A percentile compares a stretch with the other conserved stretches of the same genome.
These are phyloP conservation scores for Paspalum notatum DNA, from an alignment of 176 grass and related monocot species.

Conservation along the genomic window DNA sequence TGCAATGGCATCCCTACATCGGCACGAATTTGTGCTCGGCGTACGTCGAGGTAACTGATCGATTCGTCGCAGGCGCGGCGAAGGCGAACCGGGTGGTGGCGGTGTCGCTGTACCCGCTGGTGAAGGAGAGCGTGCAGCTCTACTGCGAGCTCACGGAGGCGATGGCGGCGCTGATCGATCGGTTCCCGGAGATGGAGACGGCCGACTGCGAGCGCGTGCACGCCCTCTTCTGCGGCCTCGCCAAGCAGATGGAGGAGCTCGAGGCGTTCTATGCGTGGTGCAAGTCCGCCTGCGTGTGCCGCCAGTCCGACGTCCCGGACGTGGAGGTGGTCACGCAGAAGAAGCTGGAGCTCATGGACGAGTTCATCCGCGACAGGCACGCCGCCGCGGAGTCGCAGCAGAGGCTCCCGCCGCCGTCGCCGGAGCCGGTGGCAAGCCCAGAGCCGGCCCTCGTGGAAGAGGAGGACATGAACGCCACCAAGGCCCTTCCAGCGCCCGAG, in stretches of 20 bases:
- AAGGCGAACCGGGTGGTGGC: slow-evolving; percentile 71
- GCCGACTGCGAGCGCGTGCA: slow-evolving; percentile 62
- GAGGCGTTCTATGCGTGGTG: slow-evolving; percentile 71
- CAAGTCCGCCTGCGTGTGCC: slow-evolving; percentile 59
- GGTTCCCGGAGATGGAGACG: slow-evolving; percentile 63
- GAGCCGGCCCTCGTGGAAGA: slow-evolving; percentile 11
- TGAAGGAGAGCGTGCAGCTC: slow-evolving; percentile 89
- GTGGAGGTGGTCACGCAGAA: slow-evolving; percentile 72
- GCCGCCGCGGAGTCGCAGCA: slow-evolving; percentile 36
- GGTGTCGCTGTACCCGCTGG: slow-evolving; percentile 64
- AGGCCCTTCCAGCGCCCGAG: slow-evolving; percentile 56
- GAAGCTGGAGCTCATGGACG: slow-evolving; percentile 89
- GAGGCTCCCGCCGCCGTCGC: slow-evolving; percentile 24
- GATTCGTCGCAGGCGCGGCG: slow-evolving; percentile 50
- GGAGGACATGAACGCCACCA: slow-evolving; percentile 49
- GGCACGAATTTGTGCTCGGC: not conserved
- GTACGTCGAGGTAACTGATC: too few species aligned
- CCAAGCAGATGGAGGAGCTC: slow-evolving; percentile 76
- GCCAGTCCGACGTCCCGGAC: slow-evolving; percentile 73
- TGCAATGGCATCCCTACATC: not conserved
- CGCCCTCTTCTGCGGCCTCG: slow-evolving; percentile 54
- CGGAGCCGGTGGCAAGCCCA: not conserved
- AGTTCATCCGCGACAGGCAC: slow-evolving; percentile 73
- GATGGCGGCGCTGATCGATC: slow-evolving; percentile 66
- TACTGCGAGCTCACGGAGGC: slow-evolving; percentile 73